Conservation (phyloP, 208 protist species). For the Leishmania martiniquensis region DNA sequence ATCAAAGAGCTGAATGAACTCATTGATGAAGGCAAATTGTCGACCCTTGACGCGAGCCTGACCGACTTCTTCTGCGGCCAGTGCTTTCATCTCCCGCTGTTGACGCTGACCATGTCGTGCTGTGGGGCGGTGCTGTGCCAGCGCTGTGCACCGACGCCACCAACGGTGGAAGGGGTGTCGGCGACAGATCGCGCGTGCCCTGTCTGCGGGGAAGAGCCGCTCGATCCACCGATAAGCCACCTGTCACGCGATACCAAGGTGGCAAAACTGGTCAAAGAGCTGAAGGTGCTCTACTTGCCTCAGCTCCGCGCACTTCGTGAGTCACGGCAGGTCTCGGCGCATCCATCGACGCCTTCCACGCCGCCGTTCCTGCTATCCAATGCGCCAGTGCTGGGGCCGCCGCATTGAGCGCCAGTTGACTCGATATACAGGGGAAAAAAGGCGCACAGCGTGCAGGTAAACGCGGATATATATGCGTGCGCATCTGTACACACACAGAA, state of each 20-base stretch:
- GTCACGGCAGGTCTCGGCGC: conserved; percentile 17
- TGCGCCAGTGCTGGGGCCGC: conserved; percentile 28
- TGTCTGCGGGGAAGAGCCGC: conserved; percentile 70
- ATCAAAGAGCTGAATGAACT: conserved; percentile 73
- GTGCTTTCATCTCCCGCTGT: conserved; percentile 54
- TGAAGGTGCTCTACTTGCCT: conserved; percentile 74
- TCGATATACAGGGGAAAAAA: neutral
- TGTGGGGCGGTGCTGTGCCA: conserved; percentile 76
- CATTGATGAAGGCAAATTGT: conserved; percentile 44
- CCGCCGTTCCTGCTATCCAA: conserved; percentile 24
- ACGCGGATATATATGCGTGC: too few relatives aligned
- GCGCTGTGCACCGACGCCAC: conserved; percentile 57
- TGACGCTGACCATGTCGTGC: conserved; percentile 81
- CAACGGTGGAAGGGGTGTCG: conserved; percentile 39
- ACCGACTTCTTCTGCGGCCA: conserved; percentile 53
- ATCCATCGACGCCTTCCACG: conserved; percentile 17
- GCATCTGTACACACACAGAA: neutral
- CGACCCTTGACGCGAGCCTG: conserved; percentile 33
- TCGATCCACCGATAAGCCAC: conserved; percentile 59
- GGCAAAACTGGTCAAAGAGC: conserved; percentile 64
- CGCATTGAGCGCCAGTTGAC: neutral
- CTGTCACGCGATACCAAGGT: conserved; percentile 49
- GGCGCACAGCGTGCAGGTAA: too few relatives aligned
- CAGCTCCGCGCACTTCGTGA: conserved; percentile 40
- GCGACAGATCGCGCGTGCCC: conserved; percentile 46